Evolutionary conservation across 306 rosid genomes (phyloP).

Genomic region (Pterocarpus santalinus): DNA sequence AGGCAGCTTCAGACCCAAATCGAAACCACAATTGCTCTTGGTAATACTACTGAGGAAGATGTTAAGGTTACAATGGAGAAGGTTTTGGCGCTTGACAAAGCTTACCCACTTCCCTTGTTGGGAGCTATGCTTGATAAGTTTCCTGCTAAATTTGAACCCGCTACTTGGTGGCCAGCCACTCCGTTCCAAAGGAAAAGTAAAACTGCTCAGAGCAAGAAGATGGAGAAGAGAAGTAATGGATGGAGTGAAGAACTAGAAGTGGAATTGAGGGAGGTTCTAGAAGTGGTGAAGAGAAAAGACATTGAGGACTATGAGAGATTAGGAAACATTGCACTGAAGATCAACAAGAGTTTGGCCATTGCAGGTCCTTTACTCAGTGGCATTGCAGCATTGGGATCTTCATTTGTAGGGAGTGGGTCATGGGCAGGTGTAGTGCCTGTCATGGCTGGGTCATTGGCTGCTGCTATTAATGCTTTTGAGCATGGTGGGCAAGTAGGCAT

Average conservation of each 20-base stretch:
- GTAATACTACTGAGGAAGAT: constrained; percentile 47
- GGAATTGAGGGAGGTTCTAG: constrained; percentile 60
- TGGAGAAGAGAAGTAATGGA: constrained; percentile 43
- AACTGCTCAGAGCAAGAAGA: not conserved
- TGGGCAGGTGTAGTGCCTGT: constrained; percentile 43
- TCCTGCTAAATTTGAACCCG: constrained; percentile 59
- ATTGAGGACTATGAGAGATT: constrained; percentile 68
- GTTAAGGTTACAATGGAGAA: constrained; percentile 52
- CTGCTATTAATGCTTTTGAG: constrained; percentile 52
- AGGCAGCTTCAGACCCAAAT: constrained; percentile 56
- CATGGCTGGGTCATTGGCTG: constrained; percentile 63
- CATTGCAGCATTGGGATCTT: constrained; percentile 64
- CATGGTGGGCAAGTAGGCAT: constrained; percentile 78
- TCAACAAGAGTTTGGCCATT: constrained; percentile 63
- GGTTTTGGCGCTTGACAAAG: constrained; percentile 63
- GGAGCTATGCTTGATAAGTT: constrained; percentile 74
- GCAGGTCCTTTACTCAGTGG: constrained; percentile 69
- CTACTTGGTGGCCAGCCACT: constrained; percentile 68
- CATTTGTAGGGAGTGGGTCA: constrained; percentile 48
- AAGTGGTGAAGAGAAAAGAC: constrained; percentile 66
- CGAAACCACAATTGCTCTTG: constrained; percentile 44
- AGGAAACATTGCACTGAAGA: constrained; percentile 63
- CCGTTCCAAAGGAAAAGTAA: not conserved
- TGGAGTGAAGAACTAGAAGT: constrained; percentile 62
- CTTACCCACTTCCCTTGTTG: constrained; percentile 72